These are phyloP conservation scores for Fragilaria radians DNA, from an alignment of 108 stramenopile species.

Conservation along the genomic window DNA sequence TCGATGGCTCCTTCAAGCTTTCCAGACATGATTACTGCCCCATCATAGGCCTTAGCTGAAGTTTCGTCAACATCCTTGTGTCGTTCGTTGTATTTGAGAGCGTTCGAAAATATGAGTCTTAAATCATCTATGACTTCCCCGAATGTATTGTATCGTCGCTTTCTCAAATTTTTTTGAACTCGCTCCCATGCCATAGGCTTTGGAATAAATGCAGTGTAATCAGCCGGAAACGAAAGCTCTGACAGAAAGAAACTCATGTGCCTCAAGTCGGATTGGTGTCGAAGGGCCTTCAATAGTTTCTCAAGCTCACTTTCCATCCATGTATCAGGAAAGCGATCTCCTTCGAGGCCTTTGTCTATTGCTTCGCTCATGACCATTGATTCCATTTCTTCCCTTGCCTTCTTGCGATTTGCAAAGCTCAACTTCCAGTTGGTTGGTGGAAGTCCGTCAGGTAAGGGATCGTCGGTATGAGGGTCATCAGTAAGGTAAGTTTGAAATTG, in stretches of 20 bases:
- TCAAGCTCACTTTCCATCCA: slow-evolving; percentile 62
- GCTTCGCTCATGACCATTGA: slow-evolving; percentile 59
- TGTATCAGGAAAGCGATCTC: slow-evolving; percentile 69
- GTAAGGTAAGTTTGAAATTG: slow-evolving; percentile 39
- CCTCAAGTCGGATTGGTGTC: slow-evolving; percentile 61
- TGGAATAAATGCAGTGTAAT: slow-evolving; percentile 74
- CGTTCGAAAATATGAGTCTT: slow-evolving; percentile 78
- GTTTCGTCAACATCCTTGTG: slow-evolving; percentile 38
- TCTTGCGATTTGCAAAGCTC: slow-evolving; percentile 51
- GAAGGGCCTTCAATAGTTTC: slow-evolving; percentile 69
- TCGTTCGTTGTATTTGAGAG: slow-evolving; percentile 73
- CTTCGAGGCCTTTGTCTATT: slow-evolving; percentile 65
- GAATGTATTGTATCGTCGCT: slow-evolving; percentile 62
- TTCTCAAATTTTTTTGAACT: slow-evolving; percentile 53
- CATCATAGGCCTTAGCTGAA: slow-evolving; percentile 62
- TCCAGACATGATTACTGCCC: slow-evolving; percentile 62
- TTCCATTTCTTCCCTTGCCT: slow-evolving; percentile 76
- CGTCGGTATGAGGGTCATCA: slow-evolving; percentile 40
- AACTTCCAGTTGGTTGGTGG: slow-evolving; percentile 70
- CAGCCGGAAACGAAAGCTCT: slow-evolving; percentile 51
- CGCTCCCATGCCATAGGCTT: slow-evolving; percentile 81
- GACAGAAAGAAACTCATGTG: slow-evolving; percentile 67
- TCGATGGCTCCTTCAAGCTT: slow-evolving; percentile 78
- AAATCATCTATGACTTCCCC: slow-evolving; percentile 65
- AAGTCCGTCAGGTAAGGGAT: slow-evolving; percentile 15